A percentile compares a stretch with the other conserved stretches of the same genome.
Conservation (phyloP, 805 yeast genomes). For the Teunomyces funiuensis region DNA sequence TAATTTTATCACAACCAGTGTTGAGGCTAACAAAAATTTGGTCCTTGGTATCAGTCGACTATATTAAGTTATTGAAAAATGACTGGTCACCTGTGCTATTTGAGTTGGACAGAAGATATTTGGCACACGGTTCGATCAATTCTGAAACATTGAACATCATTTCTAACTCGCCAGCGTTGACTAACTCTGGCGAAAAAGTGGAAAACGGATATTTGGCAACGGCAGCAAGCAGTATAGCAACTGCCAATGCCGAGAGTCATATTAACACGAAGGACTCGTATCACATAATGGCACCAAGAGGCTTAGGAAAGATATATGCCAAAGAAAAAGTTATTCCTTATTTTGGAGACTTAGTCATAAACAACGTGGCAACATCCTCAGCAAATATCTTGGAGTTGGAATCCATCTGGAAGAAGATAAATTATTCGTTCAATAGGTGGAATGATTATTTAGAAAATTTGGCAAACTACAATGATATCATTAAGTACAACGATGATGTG, state of each 20-base stretch:
- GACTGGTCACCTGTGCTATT: slow-evolving; percentile 94
- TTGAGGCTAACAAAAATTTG: slow-evolving; percentile 73
- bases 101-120: slow-evolving; percentile 77
- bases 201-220: background rate
- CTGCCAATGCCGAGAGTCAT: slow-evolving; percentile 18
- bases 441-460: slow-evolving; percentile 60
- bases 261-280: slow-evolving; percentile 47
- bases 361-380: slow-evolving; percentile 24
- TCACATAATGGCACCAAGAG: slow-evolving; percentile 83
- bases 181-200: slow-evolving; percentile 3
- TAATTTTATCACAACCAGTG: slow-evolving; percentile 79
- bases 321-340: slow-evolving; percentile 82
- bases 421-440: slow-evolving; percentile 81
- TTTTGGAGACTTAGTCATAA: slow-evolving; percentile 80
- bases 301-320: slow-evolving; percentile 73
- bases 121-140: slow-evolving; percentile 36
- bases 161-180: slow-evolving; percentile 7
- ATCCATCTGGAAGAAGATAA: slow-evolving; percentile 62
- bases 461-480: slow-evolving; percentile 41
- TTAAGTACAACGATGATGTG: slow-evolving; percentile 40
- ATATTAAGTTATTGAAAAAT: slow-evolving; percentile 59
- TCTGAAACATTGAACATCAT: slow-evolving; percentile 6
- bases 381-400: slow-evolving; percentile 55
- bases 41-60: slow-evolving; percentile 63
- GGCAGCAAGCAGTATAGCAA: background rate